A percentile compares a stretch with the other conserved stretches of the same genome.
These are phyloP conservation scores for Botrytis medusae DNA, from an alignment of 2,329 filamentous ascomycete genomes.

Conservation along the genomic window DNA sequence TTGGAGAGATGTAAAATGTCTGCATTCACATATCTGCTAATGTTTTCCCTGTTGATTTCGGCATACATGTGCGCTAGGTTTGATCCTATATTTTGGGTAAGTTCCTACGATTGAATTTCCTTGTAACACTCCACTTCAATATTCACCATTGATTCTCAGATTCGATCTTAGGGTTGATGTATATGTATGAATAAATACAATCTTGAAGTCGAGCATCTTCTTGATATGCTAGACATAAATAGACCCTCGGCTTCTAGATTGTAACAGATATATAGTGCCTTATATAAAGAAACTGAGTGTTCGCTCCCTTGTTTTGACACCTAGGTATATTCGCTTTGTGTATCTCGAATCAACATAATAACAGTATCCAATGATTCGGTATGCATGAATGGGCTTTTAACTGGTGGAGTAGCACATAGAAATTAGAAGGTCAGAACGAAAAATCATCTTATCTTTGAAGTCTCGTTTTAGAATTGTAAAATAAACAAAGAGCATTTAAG, in stretches of 20 bases:
- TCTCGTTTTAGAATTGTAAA: background rate
- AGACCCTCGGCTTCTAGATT: background rate
- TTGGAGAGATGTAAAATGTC: background rate
- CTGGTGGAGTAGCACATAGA: background rate
- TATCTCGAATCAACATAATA: background rate
- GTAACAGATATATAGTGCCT: background rate
- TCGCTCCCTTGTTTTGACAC: background rate
- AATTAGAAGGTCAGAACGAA: background rate
- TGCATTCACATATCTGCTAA: background rate
- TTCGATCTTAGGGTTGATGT: background rate
- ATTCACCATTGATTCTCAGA: background rate
- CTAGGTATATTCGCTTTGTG: background rate
- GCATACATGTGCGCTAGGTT: background rate
- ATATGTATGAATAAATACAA: background rate
- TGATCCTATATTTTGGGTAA: background rate
- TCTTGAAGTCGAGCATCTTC: background rate
- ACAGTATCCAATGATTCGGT: background rate
- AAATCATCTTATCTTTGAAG: background rate
- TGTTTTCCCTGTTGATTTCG: background rate
- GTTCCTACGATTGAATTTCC: background rate
- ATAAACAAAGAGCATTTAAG: background rate
- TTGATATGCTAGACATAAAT: background rate
- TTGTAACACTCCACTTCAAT: background rate
- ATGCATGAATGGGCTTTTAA: background rate
- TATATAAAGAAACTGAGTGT: background rate